These are phyloP conservation scores for Chrysopogon serrulatus DNA, from an alignment of 176 grass and related monocot species.

Conservation along the genomic window DNA sequence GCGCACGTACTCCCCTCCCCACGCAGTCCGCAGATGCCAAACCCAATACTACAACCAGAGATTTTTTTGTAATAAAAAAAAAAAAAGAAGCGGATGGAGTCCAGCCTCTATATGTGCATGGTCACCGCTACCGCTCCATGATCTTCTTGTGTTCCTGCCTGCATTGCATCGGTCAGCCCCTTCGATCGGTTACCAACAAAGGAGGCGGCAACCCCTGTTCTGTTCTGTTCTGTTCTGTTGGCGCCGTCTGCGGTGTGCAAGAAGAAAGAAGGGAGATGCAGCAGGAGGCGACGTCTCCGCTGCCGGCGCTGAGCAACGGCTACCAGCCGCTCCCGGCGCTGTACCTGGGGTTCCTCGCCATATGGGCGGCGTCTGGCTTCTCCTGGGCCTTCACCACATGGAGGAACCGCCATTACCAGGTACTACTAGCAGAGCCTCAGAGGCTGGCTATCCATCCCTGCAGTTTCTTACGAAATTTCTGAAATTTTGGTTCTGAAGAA, in stretches of 20 bases:
- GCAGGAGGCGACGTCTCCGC: not conserved
- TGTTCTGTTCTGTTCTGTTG: no score
- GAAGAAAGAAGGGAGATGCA: constrained; percentile 22
- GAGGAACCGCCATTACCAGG: constrained; percentile 83
- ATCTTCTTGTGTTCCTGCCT: constrained; percentile 4
- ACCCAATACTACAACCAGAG: constrained; percentile 22
- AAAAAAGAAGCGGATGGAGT: not conserved
- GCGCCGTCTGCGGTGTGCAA: not conserved
- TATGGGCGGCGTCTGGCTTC: constrained; percentile 79
- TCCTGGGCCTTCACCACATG: constrained; percentile 85
- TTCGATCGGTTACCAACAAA: no score
- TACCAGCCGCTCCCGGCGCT: constrained; percentile 82
- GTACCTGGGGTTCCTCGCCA: constrained; percentile 75
- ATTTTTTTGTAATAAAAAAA: not conserved
- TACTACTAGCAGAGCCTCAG: not conserved
- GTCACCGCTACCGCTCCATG: not conserved
- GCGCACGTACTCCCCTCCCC: constrained; percentile 4
- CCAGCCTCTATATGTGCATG: constrained; percentile 45
- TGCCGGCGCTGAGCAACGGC: constrained; percentile 49
- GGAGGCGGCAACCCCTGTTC: no score
- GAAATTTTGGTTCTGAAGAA: not conserved
- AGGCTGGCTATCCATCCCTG: no score
- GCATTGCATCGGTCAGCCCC: not conserved
- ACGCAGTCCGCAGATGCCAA: not conserved
- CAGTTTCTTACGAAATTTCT: not conserved